These are phyloP conservation scores for Tulasnella sp. DNA, from an alignment of 768 basidiomycete species.

Conservation along the genomic window DNA sequence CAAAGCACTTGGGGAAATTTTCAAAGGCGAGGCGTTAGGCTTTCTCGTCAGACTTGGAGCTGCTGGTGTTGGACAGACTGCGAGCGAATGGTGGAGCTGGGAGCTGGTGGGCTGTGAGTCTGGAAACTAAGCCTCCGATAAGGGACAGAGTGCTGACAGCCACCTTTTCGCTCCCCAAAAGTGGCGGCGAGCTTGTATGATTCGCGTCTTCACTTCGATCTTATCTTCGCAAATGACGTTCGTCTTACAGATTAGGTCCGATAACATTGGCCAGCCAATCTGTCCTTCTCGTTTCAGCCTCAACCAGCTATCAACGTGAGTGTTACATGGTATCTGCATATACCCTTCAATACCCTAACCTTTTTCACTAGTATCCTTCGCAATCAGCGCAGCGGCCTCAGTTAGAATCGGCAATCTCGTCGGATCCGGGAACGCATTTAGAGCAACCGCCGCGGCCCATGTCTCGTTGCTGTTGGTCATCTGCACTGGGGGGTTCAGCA, in stretches of 20 bases:
- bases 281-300: conserved; percentile 64
- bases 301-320: conserved; percentile 72
- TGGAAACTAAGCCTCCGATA: not conserved
- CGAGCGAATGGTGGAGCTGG: conserved; percentile 94
- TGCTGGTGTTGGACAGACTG: conserved; percentile 53
- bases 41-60: conserved; percentile 64
- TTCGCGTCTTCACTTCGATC: not conserved
- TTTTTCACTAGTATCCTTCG: conserved; percentile 1
- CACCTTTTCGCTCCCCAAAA: conserved; percentile 17
- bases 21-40: conserved; percentile 56
- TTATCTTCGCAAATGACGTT: conserved; percentile 16
- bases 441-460: conserved; percentile 57
- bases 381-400: conserved; percentile 64
- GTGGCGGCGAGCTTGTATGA: conserved; percentile 44
- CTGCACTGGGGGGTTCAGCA: conserved; percentile 50
- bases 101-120: conserved; percentile 55
- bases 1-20: conserved; percentile 24
- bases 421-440: conserved; percentile 62
- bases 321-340: conserved; percentile 28
- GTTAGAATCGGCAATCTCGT: conserved; percentile 88
- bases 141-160: not conserved
- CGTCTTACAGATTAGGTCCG: conserved; percentile 53
- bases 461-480: conserved; percentile 57
- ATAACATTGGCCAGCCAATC: conserved; percentile 79
- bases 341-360: not conserved